phyloP scores from a whole-genome alignment of 805 yeast species.

The Wickerhamomyces rabaulensis region DNA sequence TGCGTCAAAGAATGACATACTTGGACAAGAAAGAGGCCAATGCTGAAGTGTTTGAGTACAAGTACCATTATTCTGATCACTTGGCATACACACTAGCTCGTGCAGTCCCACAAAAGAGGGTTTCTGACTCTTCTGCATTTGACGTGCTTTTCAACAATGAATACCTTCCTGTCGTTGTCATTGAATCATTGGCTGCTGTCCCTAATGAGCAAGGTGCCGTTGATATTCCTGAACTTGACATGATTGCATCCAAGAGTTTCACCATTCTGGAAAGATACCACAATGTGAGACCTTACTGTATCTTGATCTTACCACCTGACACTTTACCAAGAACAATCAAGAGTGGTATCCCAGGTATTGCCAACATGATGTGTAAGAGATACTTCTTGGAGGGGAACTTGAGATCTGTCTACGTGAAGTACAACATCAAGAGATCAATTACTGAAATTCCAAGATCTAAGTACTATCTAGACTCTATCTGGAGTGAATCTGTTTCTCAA shows the following conservation, averaged over 20 bases:
- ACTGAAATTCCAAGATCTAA: constrained; percentile 67
- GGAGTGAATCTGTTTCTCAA: constrained; percentile 60
- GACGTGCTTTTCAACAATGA: constrained; percentile 72
- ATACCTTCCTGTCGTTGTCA: constrained; percentile 75
- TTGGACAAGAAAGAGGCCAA: constrained; percentile 40
- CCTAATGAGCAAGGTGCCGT: constrained; percentile 24
- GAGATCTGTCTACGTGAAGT: constrained; percentile 76
- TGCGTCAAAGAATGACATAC: constrained; percentile 72
- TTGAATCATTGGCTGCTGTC: constrained; percentile 62
- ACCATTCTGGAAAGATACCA: constrained; percentile 51
- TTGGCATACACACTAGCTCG: constrained; percentile 78
- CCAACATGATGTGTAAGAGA: constrained; percentile 79
- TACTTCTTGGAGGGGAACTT: constrained; percentile 75
- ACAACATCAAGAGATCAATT: constrained; percentile 59
- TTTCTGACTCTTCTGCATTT: constrained; percentile 88
- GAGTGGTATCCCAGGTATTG: constrained; percentile 87
- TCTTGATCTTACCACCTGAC: constrained; percentile 73
- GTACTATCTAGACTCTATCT: constrained; percentile 74
- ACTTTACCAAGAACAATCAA: constrained; percentile 78
- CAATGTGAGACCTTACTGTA: constrained; percentile 73
- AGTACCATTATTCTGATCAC: constrained; percentile 84
- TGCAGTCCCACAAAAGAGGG: constrained; percentile 57
- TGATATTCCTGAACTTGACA: constrained; percentile 40
- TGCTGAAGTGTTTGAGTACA: constrained; percentile 23
- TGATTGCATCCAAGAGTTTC: constrained; percentile 42